Evolutionary conservation across 2,329 filamentous ascomycete species (phyloP).

Genomic region (Pseudovirgaria hyperparasitica): DNA sequence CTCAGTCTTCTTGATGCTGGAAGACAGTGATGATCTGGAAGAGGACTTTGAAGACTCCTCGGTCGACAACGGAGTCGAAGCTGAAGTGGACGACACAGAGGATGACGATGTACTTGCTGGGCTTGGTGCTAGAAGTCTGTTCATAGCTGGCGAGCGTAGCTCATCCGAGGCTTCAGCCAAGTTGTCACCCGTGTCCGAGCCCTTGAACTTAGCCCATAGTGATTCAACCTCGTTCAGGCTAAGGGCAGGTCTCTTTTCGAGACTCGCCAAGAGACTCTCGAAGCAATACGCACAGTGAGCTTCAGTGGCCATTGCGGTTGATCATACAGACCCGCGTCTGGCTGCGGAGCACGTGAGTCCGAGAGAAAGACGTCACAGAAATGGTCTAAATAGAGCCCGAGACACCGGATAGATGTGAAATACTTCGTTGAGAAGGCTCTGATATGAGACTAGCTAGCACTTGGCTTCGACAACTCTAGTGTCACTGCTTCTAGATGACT

Average conservation of each 20-base stretch:
- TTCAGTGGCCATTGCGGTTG: slow-evolving; percentile 83
- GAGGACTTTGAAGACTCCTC: slow-evolving; percentile 25
- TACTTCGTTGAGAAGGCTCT: no score
- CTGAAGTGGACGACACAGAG: slow-evolving; percentile 32
- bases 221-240: slow-evolving; percentile 56
- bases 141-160: slow-evolving; percentile 30
- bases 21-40: slow-evolving; percentile 20
- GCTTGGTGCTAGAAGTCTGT: slow-evolving; percentile 28
- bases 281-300: slow-evolving; percentile 91
- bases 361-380: no score
- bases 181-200: slow-evolving; percentile 9
- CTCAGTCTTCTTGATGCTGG: slow-evolving; percentile 11
- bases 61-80: slow-evolving; percentile 33
- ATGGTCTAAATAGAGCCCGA: no score
- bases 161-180: slow-evolving; percentile 14
- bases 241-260: slow-evolving; percentile 56
- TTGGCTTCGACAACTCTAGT: no score
- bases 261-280: slow-evolving; percentile 66
- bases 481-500: no score
- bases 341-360: no score
- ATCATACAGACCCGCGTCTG: no score
- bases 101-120: slow-evolving; percentile 31
- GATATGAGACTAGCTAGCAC: no score
- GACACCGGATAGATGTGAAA: no score
- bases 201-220: slow-evolving; percentile 47